Base-by-base conservation (phyloP, 2,329 filamentous ascomycete species). In the Lachnellula hyalina region DNA sequence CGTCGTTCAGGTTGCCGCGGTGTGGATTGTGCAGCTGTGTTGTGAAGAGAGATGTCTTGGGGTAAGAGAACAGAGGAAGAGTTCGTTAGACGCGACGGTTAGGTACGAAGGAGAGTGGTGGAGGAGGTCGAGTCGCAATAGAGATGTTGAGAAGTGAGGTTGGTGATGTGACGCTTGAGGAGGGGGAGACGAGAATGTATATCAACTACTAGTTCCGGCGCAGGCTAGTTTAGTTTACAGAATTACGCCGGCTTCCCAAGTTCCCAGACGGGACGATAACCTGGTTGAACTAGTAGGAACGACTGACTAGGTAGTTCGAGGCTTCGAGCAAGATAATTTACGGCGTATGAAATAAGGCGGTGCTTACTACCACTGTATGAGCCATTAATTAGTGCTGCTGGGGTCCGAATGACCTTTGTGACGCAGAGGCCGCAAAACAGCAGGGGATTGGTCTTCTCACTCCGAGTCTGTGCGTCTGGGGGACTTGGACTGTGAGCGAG, bases 21-120 rank as follows among this genome's bases (percentile, higher is more conserved):
- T 41, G 38, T 15, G 14, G 11, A 34, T 48, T 52, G 51, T 51
- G 48, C 40, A 53, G 47, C 44, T 41, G 44, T 51, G 56, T 25
- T 46, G 23, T 35, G 51, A 56, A 54, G 46, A 53, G 52, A 40
- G 53, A 52, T 11, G 56, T 57, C 53, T 45, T 28, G 41, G 45
- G 19, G 53, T 46, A 54, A 55, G 53, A 56, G 25, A 52, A 45
- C 54, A 49, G 41, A 52, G 51, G 36, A 44, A 49, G 52, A n/a
- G 49, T 44, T 14, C 15, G 42, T 58, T 17, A 56, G 59, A 38
- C 49, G 49, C 40, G 52, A 56, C 49, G 60, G 62, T 44, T 53
- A 38, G 25, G 6, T 32, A 40, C 55, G 63, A 56, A 56, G 53
- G 57, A 57, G 59, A 49, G 54, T 57, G 42, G 60, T 54, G 49